Evolutionary conservation across 768 basidiomycete species (phyloP), one percentile per base, ranked within the genome.

Genomic region (Hygrophorus russula): DNA sequence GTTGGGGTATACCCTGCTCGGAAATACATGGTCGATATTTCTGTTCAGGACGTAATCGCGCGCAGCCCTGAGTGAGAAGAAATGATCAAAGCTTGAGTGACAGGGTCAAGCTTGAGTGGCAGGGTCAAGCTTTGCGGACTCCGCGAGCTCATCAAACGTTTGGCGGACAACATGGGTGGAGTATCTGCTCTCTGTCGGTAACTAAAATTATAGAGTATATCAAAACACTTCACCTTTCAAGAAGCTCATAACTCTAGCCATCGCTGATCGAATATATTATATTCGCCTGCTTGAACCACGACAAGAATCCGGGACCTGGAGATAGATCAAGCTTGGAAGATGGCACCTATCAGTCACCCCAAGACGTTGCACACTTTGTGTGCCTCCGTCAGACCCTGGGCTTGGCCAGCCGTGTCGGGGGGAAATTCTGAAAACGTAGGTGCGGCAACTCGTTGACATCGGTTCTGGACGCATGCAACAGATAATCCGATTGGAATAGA

Each of bases 251-350:
- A n/a, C 61, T 98, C 90, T 17, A 98, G 62, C 67, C 73, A 76
- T 11, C 82, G 71, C 59, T 99, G 94, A 59, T 98, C 94, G 57
- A 97, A 98, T 4, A 94, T 74, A 60, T 99, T 99, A 30, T 92
- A 72, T 58, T 98, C 94, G 34, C 76, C 74, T 4, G 78, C 71
- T 54, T 93, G 92, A 0, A 89, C 78, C n/a, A 97, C 89, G 53
- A 98, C 88, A 10, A 98, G 68, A 19, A 98, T 75, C 47, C 59
- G 63, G 24, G 71, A 56, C 41, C 71, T 74, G 42, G 24, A 34
- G 15, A 31, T 20, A 2, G 37, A 49, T 45, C 13, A n/a, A n/a
- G 27, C 20, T 35, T 18, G 7, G 15, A 20, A 3, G 11, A 44
- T 36, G 10, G 32, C 11, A 14, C 19, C 4, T 15, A 19, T 7